Base-by-base conservation (phyloP, 1,139 yeast species). In the Yamadazyma atlantica region DNA sequence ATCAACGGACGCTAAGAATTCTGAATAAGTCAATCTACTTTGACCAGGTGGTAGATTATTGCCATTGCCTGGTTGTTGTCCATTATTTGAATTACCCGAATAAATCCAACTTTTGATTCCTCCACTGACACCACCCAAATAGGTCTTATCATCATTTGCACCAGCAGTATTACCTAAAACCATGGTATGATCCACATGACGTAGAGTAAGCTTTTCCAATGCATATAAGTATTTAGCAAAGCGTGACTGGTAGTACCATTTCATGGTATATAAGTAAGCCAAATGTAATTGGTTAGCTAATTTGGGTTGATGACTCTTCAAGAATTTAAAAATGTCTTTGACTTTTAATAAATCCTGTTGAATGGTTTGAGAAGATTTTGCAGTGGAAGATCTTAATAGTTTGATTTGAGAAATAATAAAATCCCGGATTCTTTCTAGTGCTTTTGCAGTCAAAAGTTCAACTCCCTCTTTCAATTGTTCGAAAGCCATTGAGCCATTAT, bases 201-300 rank as follows among this genome's bases (percentile, higher is more conserved):
- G 72, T 16, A 78, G 51, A 37, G 71, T 76, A 41, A 85, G 60
- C 44, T 80, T 80, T 44, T 87, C 86, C 41, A 92, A 64, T 1
- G 95, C 82, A 48, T 84, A 78, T 36, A 84, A 64, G 59, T 90
- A 92, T 49, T 92, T 80, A 17, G 84, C 81, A 55, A 92, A 90
- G 48, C 85, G 77, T 38, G 85, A 75, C 42, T 74, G 72, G 57
- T 92, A 92, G 63, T 92, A 92, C 98, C 98, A 92, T 51, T 77
- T 72, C 88, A 90, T 89, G 2, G 97, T 90, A 53, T 80, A 82
- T 10, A 82, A 66, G 56, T 92, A 92, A 0, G 97, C 97, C 50
- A 77, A 74, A 42, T 80, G 75, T 32, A 92, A 69, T 50, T 88
- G 95, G n/a, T 66, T 56, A 0, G 95, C 90, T 38, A 92, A 62